Evolutionary conservation across 176 grass and related monocot genomes (phyloP).

Genomic region (Poa annua): DNA sequence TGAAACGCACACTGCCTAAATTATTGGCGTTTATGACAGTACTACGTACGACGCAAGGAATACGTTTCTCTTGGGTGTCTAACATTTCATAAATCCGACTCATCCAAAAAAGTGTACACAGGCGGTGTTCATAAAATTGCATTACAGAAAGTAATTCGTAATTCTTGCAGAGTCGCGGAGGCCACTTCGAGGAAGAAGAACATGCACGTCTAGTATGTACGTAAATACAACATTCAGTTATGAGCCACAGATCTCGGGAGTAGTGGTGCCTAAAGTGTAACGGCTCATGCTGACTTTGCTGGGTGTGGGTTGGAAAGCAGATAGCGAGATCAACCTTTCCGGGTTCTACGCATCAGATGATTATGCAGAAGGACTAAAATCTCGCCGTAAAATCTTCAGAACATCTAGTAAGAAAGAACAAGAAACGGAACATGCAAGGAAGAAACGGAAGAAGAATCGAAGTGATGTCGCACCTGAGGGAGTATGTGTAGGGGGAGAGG

Average conservation of each 20-base stretch:
- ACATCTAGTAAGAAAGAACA: too few relatives aligned
- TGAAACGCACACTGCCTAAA: background rate
- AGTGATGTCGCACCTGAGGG: constrained; percentile 52
- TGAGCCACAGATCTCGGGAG: background rate
- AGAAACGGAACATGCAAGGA: background rate
- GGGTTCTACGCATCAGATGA: background rate
- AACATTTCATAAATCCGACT: background rate
- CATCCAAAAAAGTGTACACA: background rate
- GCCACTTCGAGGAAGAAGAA: background rate
- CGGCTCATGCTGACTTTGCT: background rate
- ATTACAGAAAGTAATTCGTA: background rate
- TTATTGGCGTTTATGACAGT: background rate
- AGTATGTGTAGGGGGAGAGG: constrained; percentile 88
- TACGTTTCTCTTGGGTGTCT: background rate
- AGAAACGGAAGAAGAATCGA: background rate
- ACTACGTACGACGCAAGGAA: background rate
- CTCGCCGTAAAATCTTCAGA: background rate
- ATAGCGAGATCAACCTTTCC: background rate
- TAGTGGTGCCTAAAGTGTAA: background rate
- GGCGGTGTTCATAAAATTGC: background rate
- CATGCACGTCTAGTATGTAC: background rate
- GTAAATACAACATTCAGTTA: background rate
- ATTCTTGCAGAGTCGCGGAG: background rate
- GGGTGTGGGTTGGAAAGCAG: background rate
- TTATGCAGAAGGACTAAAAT: background rate